Conservation (phyloP, 1,139 yeast species). For the Debaryomyces sp. region DNA sequence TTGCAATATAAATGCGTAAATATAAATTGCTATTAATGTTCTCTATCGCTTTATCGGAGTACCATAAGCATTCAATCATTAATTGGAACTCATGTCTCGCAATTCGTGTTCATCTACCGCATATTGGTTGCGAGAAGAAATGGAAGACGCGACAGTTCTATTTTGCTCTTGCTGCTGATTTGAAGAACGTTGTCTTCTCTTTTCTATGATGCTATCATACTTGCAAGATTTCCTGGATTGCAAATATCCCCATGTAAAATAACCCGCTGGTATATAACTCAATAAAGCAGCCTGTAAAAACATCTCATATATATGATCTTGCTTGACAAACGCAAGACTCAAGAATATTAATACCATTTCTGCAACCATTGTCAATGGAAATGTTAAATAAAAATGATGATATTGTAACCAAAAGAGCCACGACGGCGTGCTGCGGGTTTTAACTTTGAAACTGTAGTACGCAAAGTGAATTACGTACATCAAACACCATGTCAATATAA, state of each 20-base stretch:
- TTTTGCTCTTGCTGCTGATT: slow-evolving; percentile 2
- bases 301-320: slow-evolving; percentile 31
- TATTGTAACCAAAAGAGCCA: slow-evolving; percentile 44
- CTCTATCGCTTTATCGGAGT: too few relatives aligned
- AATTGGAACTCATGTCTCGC: background rate
- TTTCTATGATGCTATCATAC: slow-evolving; percentile 27
- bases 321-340: slow-evolving; percentile 47
- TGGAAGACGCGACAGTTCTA: background rate
- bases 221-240: slow-evolving; percentile 23
- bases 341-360: slow-evolving; percentile 59
- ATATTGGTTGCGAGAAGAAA: slow-evolving; percentile 1
- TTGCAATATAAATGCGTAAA: background rate
- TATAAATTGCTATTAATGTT: background rate
- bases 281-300: slow-evolving; percentile 30
- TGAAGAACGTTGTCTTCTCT: slow-evolving; percentile 17
- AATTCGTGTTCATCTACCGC: background rate
- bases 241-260: slow-evolving; percentile 39
- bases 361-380: slow-evolving; percentile 48
- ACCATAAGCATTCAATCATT: background rate
- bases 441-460: slow-evolving; percentile 50
- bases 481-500: slow-evolving; percentile 50
- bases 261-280: slow-evolving; percentile 40
- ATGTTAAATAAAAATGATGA: slow-evolving; percentile 41
- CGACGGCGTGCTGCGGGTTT: slow-evolving; percentile 38
- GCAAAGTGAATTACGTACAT: slow-evolving; percentile 44